phyloP scores from a whole-genome alignment of 805 yeast species.

The Metschnikowia cerradonensis region DNA sequence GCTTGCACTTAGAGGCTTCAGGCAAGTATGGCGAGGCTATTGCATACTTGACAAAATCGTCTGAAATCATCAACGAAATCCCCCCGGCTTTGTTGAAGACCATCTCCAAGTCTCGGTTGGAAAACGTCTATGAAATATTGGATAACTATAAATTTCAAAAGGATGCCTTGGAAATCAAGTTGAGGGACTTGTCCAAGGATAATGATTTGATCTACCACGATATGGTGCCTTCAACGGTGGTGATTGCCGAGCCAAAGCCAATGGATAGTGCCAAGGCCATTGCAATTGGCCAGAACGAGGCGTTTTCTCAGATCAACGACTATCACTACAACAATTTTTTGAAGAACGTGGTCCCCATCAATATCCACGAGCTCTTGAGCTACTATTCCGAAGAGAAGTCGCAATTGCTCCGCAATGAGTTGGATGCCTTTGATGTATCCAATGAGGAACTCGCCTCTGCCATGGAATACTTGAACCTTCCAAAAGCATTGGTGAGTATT shows the following conservation, averaged over 20 bases:
- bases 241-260: slow-evolving; percentile 62
- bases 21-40: slow-evolving; percentile 74
- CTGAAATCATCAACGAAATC: slow-evolving; percentile 35
- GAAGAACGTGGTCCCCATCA: slow-evolving; percentile 76
- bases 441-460: slow-evolving; percentile 76
- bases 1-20: slow-evolving; percentile 48
- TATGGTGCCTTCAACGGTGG: slow-evolving; percentile 54
- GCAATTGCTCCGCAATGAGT: slow-evolving; percentile 62
- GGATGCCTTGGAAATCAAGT: slow-evolving; percentile 35
- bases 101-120: slow-evolving; percentile 21
- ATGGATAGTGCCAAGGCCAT: slow-evolving; percentile 65
- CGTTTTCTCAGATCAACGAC: slow-evolving; percentile 40
- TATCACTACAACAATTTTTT: slow-evolving; percentile 51
- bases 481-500: slow-evolving; percentile 56
- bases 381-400: slow-evolving; percentile 89
- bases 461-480: slow-evolving; percentile 75
- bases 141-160: slow-evolving; percentile 41
- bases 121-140: slow-evolving; percentile 33
- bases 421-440: slow-evolving; percentile 72
- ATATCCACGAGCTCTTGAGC: slow-evolving; percentile 83
- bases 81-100: slow-evolving; percentile 11
- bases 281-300: slow-evolving; percentile 44
- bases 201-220: slow-evolving; percentile 90
- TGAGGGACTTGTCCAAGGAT: slow-evolving; percentile 59
- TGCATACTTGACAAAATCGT: slow-evolving; percentile 55